Conservation (phyloP, 768 basidiomycete genomes). For the Tephrocybe sp. region DNA sequence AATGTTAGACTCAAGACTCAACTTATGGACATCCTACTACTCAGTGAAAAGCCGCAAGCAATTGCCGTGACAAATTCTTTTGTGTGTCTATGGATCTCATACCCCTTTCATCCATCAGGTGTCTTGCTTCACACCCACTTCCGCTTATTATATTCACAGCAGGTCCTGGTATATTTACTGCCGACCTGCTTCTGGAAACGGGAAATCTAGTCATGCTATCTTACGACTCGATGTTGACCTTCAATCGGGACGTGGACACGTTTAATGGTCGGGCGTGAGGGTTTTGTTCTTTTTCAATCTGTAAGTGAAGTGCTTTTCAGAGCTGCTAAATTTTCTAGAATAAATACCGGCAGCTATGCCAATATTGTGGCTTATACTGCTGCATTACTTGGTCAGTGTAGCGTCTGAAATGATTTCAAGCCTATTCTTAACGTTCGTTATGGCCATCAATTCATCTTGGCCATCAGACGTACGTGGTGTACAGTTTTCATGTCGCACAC, state of each 20-base stretch:
- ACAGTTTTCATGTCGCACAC: no score
- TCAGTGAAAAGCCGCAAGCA: no score
- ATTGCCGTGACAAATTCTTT: no score
- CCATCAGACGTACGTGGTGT: conserved; percentile 1
- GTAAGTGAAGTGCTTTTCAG: background rate
- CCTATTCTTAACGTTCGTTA: background rate
- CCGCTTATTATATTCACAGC: no score
- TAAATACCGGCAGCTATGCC: conserved; percentile 14
- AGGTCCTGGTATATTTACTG: no score
- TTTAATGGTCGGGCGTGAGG: conserved; percentile 15
- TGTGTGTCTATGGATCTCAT: no score
- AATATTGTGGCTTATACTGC: conserved; percentile 8
- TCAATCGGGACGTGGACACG: conserved; percentile 14
- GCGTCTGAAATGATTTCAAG: no score
- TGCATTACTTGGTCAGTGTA: conserved; percentile 7
- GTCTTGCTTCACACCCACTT: no score
- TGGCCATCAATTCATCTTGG: conserved; percentile 13
- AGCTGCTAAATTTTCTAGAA: background rate
- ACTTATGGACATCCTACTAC: no score
- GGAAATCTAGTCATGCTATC: conserved; percentile 13
- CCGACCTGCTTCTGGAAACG: no score
- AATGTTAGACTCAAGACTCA: no score
- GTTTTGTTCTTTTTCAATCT: conserved; percentile 16
- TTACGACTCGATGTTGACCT: conserved; percentile 13
- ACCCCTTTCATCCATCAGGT: no score